Conservation (phyloP, 257 asterid genomes). For the Nicotiana obtusifolia region DNA sequence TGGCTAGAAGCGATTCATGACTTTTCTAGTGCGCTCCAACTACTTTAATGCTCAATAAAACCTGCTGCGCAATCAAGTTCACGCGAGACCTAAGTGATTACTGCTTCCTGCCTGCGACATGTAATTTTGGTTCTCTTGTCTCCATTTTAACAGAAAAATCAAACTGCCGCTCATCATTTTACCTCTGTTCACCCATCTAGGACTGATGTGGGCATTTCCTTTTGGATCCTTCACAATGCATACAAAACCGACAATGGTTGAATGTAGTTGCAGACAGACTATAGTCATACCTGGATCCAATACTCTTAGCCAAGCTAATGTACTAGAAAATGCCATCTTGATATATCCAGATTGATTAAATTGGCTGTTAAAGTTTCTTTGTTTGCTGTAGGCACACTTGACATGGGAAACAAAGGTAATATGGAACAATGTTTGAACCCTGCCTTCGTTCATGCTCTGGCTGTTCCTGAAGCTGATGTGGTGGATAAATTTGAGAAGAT, state of each 20-base stretch:
- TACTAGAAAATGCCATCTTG: background rate
- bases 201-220: background rate
- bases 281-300: background rate
- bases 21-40: background rate
- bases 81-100: background rate
- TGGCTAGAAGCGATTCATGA: background rate
- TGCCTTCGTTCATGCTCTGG: constrained; percentile 75
- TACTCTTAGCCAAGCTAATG: background rate
- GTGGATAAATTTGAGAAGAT: constrained; percentile 71
- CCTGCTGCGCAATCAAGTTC: background rate
- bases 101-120: background rate
- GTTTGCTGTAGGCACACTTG: constrained; percentile 27
- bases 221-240: background rate
- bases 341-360: background rate
- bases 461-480: constrained; percentile 72
- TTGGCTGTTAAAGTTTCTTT: background rate
- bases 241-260: background rate
- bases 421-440: constrained; percentile 77
- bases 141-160: background rate
- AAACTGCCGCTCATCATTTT: background rate
- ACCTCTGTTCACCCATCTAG: background rate
- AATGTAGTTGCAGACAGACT: background rate
- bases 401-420: constrained; percentile 38
- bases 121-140: background rate
- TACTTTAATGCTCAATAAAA: background rate